Evolutionary conservation across 164 flowering plant genomes (phyloP), one percentile per base, ranked within the genome.

Genomic region (Tinospora cordifolia): DNA sequence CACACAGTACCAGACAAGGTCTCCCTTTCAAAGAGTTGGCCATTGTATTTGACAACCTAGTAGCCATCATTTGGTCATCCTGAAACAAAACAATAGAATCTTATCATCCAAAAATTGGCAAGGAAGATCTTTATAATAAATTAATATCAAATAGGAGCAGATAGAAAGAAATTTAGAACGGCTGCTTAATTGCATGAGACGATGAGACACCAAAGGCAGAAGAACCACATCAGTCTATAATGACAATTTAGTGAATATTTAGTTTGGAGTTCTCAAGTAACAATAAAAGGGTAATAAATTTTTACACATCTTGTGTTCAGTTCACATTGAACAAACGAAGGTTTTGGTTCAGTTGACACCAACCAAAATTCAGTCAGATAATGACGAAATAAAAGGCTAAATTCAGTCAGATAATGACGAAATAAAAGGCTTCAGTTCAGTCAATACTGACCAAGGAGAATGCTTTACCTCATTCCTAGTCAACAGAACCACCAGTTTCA

Each of bases 11-110:
- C 98, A 81, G 93, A 67, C 86, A 91, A 44, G 99, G 97, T 78
- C 95, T 90, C 57, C 97, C 98, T 77, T 93, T 95, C 34, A 95
- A 81, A 72, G 99, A 90, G 82, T 91, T 95, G 72, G 71, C 83
- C 95, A 95, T 90, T 49, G 96, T 88, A 66, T 82, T 88, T 67
- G 91, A 87, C 85, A 95, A 78, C 51, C 82, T 84, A 76, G 83
- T 74, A 71, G 97, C 97, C 83, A 77, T 87, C 46, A 81, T 82
- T 77, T 83, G 93, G 80, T 95, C 99, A 70, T 92, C 98, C 99
- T 92, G 84, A 41, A 82, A 68, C 68, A 69, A 13, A 62, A 3
- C 27, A 80, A 51, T 27, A 66, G 25, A 51, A 68, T 22, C 60
- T 34, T n/a, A 15, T 66, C 51, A 63, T 58, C 71, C 60, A 51